Percentiles rank a stretch among this genome's conserved stretches.
These are phyloP conservation scores for Linnemannia hyalina DNA, from an alignment of 192 early-diverging fungal genomes.

Conservation along the genomic window DNA sequence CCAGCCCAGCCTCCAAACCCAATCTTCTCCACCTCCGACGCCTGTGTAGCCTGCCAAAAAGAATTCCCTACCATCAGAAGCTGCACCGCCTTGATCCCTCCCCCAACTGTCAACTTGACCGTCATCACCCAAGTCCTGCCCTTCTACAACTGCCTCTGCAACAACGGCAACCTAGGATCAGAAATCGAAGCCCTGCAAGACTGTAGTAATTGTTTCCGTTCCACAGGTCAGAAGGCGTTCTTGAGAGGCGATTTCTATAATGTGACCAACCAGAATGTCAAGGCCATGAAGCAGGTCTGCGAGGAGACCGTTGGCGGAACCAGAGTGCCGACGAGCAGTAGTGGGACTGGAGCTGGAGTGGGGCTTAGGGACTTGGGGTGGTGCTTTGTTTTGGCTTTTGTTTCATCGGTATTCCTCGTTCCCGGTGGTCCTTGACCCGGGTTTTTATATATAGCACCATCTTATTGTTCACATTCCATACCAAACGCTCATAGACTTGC, in stretches of 20 bases:
- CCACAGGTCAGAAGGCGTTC: constrained; percentile 32
- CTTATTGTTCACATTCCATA: not conserved
- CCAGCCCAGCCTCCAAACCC: constrained; percentile 23
- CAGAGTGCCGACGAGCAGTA: constrained; percentile 6
- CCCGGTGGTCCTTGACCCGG: not conserved
- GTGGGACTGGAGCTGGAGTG: not conserved
- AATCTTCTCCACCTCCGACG: constrained; percentile 42
- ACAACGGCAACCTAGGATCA: not conserved
- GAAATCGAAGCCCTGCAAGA: constrained; percentile 17
- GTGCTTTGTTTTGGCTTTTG: not conserved
- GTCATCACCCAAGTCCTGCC: constrained; percentile 31
- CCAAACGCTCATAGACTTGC: not conserved
- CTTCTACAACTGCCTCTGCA: constrained; percentile 34
- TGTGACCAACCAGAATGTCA: constrained; percentile 30
- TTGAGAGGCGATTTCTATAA: constrained; percentile 25
- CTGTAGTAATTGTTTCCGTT: constrained; percentile 41
- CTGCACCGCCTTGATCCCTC: constrained; percentile 29
- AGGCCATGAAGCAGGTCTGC: constrained; percentile 32
- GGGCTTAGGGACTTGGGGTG: constrained; percentile 2
- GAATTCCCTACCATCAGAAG: constrained; percentile 22
- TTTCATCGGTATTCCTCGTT: not conserved
- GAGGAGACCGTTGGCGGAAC: constrained; percentile 19
- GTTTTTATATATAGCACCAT: not conserved
- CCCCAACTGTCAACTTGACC: constrained; percentile 32
- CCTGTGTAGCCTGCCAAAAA: constrained; percentile 37